Base-by-base conservation (phyloP, 1,284 basidiomycete genomes). In the Tilletiopsis washingtonensis region DNA sequence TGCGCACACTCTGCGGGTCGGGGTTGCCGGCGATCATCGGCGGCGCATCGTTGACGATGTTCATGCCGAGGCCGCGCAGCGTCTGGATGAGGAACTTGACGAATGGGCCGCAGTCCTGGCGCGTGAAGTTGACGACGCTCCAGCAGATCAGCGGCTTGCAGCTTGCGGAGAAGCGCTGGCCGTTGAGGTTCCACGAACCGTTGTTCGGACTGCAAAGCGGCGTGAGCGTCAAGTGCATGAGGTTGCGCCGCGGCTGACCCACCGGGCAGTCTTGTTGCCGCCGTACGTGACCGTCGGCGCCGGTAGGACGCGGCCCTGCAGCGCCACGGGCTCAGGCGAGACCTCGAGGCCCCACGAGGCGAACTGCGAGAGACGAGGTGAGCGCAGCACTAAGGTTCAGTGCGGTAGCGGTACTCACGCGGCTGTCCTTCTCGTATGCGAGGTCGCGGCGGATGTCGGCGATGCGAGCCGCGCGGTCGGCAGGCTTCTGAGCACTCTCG, bases 321-420 rank as follows among this genome's bases (percentile, higher is more conserved):
- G 57, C 34, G 21, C 55, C 61, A 70, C 54, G 58, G 76, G 74
- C 5, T 60, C 20, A 0, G 29, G 42, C 6, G 69, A 53, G 34
- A 78, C 68, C 32, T 75, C 61, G 44, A 78, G 44, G 4, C 74
- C 75, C 77, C 77, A 78, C n/a, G n/a, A n/a, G n/a, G n/a, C n/a
- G n/a, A n/a, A n/a, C n/a, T n/a, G n/a, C n/a, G n/a, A n/a, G n/a
- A n/a, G n/a, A n/a, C n/a, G n/a, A n/a, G n/a, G n/a, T n/a, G n/a
- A n/a, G n/a, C n/a, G n/a, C n/a, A n/a, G n/a, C n/a, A n/a, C n/a
- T n/a, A n/a, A n/a, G n/a, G n/a, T n/a, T n/a, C n/a, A n/a, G n/a
- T n/a, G n/a, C n/a, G n/a, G n/a, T n/a, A n/a, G n/a, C n/a, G 4
- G 64, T 57, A 21, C 61, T 29, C 15, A 64, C 41, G 39, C 47